Base-by-base conservation (phyloP, 2,329 filamentous ascomycete species). In the Hyphodiscus sp. region DNA sequence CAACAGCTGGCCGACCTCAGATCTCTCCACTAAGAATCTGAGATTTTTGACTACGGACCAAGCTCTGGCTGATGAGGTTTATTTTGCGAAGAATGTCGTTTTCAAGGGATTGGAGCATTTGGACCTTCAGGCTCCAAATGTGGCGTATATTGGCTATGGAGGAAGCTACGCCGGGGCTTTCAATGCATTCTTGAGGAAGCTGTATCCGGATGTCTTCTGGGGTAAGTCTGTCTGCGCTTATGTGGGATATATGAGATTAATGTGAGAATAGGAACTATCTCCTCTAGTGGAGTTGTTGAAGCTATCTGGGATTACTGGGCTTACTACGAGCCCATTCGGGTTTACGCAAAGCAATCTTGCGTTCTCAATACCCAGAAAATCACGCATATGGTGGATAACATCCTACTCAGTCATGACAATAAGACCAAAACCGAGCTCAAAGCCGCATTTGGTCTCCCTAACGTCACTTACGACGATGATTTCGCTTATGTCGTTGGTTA, bases 21-120 rank as follows among this genome's bases (percentile, higher is more conserved):
- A 91, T 63, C 74, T 92, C 19, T 78, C 78, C 0, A 85, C 82
- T 0, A 73, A 87, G 65, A 91, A 81, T 61, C 71, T 95, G 58
- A 84, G 90, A 2, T 95, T 94, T 73, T 73, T 95, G 64, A 86
- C 87, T 0, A 94, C 89, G 0, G 87, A 91, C 61, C 90, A 95
- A 68, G 83, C 89, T 0, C 68, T 95, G 41, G 89, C 89, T 8
- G 90, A 95, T 67, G 82, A 85, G 44, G 87, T 83, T 1, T 95
- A 89, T 69, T 95, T 95, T 70, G 87, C 89, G 0, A 71, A 81
- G 56, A 79, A 94, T 59, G 76, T 91, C 42, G 73, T 81, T 49
- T 91, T 91, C 56, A 75, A 81, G 0, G 88, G 88, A 0, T 70
- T 91, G 5, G 83, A 88, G 64, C 70, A 87, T 57, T 64, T 78